Evolutionary conservation across 164 flowering plant species (phyloP), one percentile per base, ranked within the genome.

Genomic region (Vitis vinifera): DNA sequence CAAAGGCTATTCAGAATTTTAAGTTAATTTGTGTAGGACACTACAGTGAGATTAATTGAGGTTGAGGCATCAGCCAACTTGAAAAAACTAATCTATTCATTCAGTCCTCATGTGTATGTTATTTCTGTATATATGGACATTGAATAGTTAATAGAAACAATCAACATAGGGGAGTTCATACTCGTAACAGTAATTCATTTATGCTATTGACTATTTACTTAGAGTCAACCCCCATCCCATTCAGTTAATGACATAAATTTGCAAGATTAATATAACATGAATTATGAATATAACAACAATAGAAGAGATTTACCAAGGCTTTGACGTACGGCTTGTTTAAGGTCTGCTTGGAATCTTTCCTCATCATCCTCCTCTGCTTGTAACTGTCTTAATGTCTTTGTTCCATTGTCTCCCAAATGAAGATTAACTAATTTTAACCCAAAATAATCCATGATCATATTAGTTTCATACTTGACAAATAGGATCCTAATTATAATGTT

Each of bases 271-370:
- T 17, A 48, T 49, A 58, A 68, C 8, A 7, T 30, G n/a, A 57
- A 68, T 10, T 12, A 51, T 13, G 27, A 11, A 17, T 29, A 23
- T 48, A 72, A 52, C 19, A 37, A 69, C 17, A n/a, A 8, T 9
- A 49, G 14, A 51, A 17, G 55, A 63, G 3, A 48, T 61, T 68
- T 83, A 95, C 99, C 99, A 67, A 95, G 95, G 75, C 99, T 95
- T 78, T 91, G 94, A 44, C 77, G 90, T 13, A 92, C 94, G 73
- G 99, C 99, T 76, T 76, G 83, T 81, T 88, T 75, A 58, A 95
- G 89, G 75, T 95, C 99, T 69, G 99, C 93, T 84, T 91, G 96
- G 75, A 91, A 95, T 69, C 94, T 89, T 81, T 95, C 93, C 72
- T 95, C 98, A 68, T 95, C 94, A 52, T 87, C 97, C 68, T 92